Percentiles rank a stretch among this genome's conserved stretches.
Conservation (phyloP, 768 basidiomycete species). For the Russula foetens region DNA sequence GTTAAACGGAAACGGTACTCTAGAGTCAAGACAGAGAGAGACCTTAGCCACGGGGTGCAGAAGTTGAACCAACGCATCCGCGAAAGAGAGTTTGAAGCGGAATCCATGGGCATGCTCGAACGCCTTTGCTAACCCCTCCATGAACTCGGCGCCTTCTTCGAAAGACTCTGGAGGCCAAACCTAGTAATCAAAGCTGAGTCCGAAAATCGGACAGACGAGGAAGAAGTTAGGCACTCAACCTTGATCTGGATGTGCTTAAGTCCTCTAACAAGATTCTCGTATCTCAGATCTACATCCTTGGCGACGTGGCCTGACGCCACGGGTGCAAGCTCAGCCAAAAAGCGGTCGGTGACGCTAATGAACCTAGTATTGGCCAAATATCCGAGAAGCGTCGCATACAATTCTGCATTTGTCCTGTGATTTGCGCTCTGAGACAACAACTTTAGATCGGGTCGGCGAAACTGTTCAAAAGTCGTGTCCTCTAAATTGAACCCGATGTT, state of each 20-base stretch:
- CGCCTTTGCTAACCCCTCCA: constrained; percentile 74
- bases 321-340: constrained; percentile 69
- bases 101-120: constrained; percentile 81
- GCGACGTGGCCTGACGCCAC: constrained; percentile 66
- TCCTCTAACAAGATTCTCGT: constrained; percentile 78
- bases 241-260: constrained; percentile 78
- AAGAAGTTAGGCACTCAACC: constrained; percentile 31
- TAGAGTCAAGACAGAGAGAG: constrained; percentile 5
- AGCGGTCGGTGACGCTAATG: constrained; percentile 87
- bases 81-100: constrained; percentile 75
- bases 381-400: constrained; percentile 80
- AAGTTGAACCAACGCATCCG: constrained; percentile 67
- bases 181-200: constrained; percentile 31
- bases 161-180: constrained; percentile 93
- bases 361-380: constrained; percentile 81
- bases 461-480: constrained; percentile 82
- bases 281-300: constrained; percentile 74
- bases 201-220: background rate
- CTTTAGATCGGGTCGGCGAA: constrained; percentile 62
- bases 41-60: constrained; percentile 89
- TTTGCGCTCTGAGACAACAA: constrained; percentile 61
- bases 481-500: constrained; percentile 74
- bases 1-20: background rate
- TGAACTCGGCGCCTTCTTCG: constrained; percentile 87
- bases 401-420: constrained; percentile 69